Evolutionary conservation across 2,329 filamentous ascomycete species (phyloP), one percentile per base, ranked within the genome.

Genomic region (Penicillium frequentans): DNA sequence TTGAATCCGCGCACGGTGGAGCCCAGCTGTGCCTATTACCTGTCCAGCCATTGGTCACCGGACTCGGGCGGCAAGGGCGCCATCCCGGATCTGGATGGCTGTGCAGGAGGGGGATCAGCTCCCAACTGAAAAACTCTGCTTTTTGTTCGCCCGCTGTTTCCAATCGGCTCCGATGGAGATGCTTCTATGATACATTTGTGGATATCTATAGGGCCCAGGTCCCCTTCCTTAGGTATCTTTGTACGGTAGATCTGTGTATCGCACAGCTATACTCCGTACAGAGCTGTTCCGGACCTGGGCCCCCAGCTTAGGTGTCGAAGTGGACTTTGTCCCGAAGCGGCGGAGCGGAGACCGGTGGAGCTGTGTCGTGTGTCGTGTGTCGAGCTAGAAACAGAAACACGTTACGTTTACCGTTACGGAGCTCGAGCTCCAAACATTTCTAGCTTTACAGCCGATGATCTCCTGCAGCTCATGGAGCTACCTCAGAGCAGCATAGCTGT

Each of bases 41-140:
- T 55, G 37, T 33, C 50, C 31, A 5, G 13, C 56, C 24, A 66
- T 66, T 66, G 61, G 64, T n/a, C 13, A 16, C 24, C 33, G 14
- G 37, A n/a, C 35, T 21, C 31, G 49, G 60, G 60, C 61, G 55
- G 59, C 54, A 59, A 62, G 57, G 59, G 56, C 60, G 55, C 64
- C 60, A 60, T 67, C 39, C 63, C 60, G 56, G 33, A 60, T 66
- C 39, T 50, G 54, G 63, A 60, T 52, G 56, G 54, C 37, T 56
- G 62, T 66, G 64, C 64, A 67, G 57, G 58, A 55, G 27, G 48
- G 42, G 44, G 46, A 51, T 52, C 56, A 50, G 57, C 50, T 58
- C 33, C 5, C 35, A 39, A 33, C 29, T 21, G 21, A 42, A 49
- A 55, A 55, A 51, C 42, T 54, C 49, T 55, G 39, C 52, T 46